Evolutionary conservation across 1,284 basidiomycete species (phyloP), one percentile per base, ranked within the genome.

Genomic region (Heimioporus retisporus): DNA sequence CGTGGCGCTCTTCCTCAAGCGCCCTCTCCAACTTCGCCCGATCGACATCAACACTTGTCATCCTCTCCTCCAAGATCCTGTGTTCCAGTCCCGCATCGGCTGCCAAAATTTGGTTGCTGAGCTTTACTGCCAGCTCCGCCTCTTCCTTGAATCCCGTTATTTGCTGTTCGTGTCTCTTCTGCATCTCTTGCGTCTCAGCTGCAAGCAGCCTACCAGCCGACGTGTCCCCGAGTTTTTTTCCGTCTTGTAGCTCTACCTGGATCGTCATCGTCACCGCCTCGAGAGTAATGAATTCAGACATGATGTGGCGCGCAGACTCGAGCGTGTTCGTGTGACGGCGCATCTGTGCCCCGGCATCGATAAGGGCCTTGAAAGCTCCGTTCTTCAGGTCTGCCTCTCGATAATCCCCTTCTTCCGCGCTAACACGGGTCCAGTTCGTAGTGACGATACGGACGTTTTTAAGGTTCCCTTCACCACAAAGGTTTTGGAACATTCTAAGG

Each of bases 401-500:
- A 25, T 28, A 4, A 8, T 43, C 23, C 5, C 59, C 59, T 43
- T 60, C 35, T 40, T n/a, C 31, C 23, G 42, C 51, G 25, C 35
- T 54, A 23, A 60, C 59, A 28, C 59, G 59, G 51, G n/a, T 54
- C 59, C 59, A 60, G 35, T 60, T 60, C 59, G 59, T 60, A 10
- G 59, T 60, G 25, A 60, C 59, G 15, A 60, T 60, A 11, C 59
- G 59, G 28, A 60, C 59, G 15, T 53, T 51, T 4, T 53, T 16
- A 61, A 71, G 65, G 2, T 81, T 77, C 1, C 70, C 71, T 35
- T 82, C 81, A 1, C 85, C 85, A 62, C 85, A 86, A n/a, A 86
- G 74, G 59, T 79, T 77, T 28, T 81, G 73, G 72, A 85, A 84
- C 73, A 85, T 78, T 44, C 73, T 73, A 66, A 85, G 82, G 69